Evolutionary conservation across 164 flowering plant species (phyloP), one percentile per base, ranked within the genome.

Genomic region (Piper betle): DNA sequence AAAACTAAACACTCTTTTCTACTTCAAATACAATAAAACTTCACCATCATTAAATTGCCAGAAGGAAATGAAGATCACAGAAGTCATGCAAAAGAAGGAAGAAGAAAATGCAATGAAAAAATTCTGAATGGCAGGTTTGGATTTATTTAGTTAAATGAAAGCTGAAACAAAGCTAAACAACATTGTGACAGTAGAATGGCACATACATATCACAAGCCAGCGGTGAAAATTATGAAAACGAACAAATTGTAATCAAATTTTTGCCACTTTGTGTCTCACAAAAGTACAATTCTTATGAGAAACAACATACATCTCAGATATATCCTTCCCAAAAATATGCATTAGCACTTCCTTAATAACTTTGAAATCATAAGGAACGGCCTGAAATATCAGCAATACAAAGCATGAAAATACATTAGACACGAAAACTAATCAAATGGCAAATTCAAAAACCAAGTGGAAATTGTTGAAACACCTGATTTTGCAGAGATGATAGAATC

Each of bases 401-500:
- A 15, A 8, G 3, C 10, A 46, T 15, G 50, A 12, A 10, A 46
- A 46, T 10, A 46, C 15, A 3, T 15, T 2, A 10, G 15, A 46
- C 15, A 10, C 12, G 15, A 10, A 2, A 10, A 2, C 0, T 3
- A 46, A 10, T 15, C 10, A 10, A 46, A 46, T 46, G 15, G 50
- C 9, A 46, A 55, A 25, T 4, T 25, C 2, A 55, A 17, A 25
- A 25, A 55, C 18, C 9, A 25, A 55, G 58, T 19, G 48, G 39
- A 46, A n/a, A 55, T 33, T 13, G 37, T 53, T 52, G 18, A 58
- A 48, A 54, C 67, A 87, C 97, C 92, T 90, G 80, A 77, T 93
- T 92, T 66, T 90, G 96, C 69, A 93, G 68, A 25, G 90, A 81
- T 11, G 97, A 83, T 62, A 93, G 89, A 39, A 79, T 76, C 13